These are phyloP conservation scores for Dactylellina sp. DNA, from an alignment of 2,329 filamentous ascomycete genomes.

Conservation along the genomic window DNA sequence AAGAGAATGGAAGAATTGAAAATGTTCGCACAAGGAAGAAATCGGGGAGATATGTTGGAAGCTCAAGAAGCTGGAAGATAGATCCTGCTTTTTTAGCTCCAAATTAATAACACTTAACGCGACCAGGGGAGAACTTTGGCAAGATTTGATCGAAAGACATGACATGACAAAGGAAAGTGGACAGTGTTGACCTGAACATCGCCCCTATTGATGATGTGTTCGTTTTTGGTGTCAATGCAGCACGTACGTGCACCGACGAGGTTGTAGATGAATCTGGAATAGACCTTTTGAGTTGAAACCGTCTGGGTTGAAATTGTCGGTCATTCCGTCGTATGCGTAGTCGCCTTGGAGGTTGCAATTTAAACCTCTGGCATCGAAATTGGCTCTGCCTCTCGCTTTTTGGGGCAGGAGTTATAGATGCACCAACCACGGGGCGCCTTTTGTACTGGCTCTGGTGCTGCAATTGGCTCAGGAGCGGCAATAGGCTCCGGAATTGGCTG, in stretches of 20 bases:
- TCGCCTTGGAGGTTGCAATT: conserved; percentile 23
- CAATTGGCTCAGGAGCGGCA: conserved; percentile 4
- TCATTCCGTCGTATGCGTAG: conserved; percentile 29
- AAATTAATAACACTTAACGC: conserved; percentile 38
- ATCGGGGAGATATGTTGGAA: conserved; percentile 22
- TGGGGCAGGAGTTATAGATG: not conserved
- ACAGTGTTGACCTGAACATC: conserved; percentile 56
- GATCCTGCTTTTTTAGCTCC: not conserved
- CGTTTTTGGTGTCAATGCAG: conserved; percentile 15
- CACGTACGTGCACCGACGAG: conserved; percentile 7
- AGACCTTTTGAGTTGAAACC: conserved; percentile 18
- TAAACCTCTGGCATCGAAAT: conserved; percentile 17
- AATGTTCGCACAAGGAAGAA: not conserved
- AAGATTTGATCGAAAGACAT: conserved; percentile 31
- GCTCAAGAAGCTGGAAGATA: not conserved
- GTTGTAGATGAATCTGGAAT: conserved; percentile 26
- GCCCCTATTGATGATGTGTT: conserved; percentile 36
- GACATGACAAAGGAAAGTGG: conserved; percentile 55
- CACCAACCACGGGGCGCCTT: not conserved
- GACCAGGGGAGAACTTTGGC: conserved; percentile 44
- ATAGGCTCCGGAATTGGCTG: not conserved
- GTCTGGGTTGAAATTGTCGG: conserved; percentile 30
- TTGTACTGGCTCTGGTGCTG: conserved; percentile 6
- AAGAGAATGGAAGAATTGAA: conserved; percentile 24
- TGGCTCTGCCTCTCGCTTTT: conserved; percentile 9